A percentile compares a stretch with the other conserved stretches of the same genome.
phyloP scores from a whole-genome alignment of 208 protist species.

The Angomonas ambiguus region DNA sequence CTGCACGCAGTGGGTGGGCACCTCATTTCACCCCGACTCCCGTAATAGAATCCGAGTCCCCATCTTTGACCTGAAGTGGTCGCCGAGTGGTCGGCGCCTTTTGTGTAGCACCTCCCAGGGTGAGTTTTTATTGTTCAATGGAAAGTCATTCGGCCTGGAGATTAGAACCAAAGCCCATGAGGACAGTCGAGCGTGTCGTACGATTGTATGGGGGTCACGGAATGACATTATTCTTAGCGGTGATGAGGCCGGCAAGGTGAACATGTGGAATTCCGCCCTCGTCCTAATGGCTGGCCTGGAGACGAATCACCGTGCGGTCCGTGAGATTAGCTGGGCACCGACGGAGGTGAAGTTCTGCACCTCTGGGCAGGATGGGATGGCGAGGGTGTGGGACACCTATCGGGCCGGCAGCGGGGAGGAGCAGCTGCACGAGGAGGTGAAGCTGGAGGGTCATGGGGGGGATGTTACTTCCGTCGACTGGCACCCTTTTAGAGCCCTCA shows the following conservation, averaged over 20 bases:
- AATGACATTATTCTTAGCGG: slow-evolving; percentile 82
- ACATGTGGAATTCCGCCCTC: slow-evolving; percentile 81
- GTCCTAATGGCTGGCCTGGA: slow-evolving; percentile 76
- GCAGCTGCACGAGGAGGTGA: slow-evolving; percentile 63
- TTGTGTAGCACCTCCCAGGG: slow-evolving; percentile 74
- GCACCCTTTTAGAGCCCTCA: slow-evolving; percentile 78
- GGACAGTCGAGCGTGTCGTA: slow-evolving; percentile 62
- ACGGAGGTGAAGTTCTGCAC: slow-evolving; percentile 83
- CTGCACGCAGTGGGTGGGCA: slow-evolving; percentile 88
- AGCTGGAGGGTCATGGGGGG: slow-evolving; percentile 83
- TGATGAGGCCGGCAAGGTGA: slow-evolving; percentile 77
- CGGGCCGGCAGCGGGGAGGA: slow-evolving; percentile 34
- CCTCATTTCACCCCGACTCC: slow-evolving; percentile 80
- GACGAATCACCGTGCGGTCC: slow-evolving; percentile 74
- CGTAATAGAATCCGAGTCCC: slow-evolving; percentile 50
- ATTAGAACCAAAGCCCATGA: slow-evolving; percentile 85
- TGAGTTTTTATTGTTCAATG: slow-evolving; percentile 88
- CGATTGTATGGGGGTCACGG: slow-evolving; percentile 72
- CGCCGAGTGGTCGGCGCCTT: slow-evolving; percentile 71
- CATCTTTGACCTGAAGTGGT: slow-evolving; percentile 73
- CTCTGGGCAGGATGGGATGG: slow-evolving; percentile 76
- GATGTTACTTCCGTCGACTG: slow-evolving; percentile 85
- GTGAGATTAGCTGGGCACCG: slow-evolving; percentile 73
- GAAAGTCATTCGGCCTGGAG: slow-evolving; percentile 83
- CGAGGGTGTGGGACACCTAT: slow-evolving; percentile 81